These are phyloP conservation scores for Eimeria brunetti DNA, from an alignment of 169 alveolate genomes.

Conservation along the genomic window DNA sequence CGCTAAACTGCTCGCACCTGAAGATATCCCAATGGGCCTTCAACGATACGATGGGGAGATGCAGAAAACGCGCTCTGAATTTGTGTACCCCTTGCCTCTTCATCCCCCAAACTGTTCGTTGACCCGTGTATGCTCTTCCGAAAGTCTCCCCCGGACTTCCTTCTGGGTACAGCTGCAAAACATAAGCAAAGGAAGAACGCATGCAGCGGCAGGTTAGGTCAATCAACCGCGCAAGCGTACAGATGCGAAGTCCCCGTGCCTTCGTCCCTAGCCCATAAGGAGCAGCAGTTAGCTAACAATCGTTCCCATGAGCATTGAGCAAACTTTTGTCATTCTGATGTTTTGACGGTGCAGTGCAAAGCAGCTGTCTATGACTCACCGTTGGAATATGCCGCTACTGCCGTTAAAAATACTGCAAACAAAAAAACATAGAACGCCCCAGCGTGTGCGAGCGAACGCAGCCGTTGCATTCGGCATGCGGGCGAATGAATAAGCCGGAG, in stretches of 20 bases:
- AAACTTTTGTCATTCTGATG: background rate
- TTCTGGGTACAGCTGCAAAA: background rate
- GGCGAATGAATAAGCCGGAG: background rate
- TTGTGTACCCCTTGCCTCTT: background rate
- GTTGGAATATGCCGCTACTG: background rate
- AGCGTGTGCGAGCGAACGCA: background rate
- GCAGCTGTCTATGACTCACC: background rate
- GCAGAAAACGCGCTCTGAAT: background rate
- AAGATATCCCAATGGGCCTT: background rate
- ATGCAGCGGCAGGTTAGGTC: background rate
- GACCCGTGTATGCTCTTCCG: background rate
- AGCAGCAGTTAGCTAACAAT: background rate
- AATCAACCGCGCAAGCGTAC: background rate
- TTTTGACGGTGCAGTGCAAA: background rate
- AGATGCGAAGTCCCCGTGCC: too few relatives aligned
- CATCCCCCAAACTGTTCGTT: background rate
- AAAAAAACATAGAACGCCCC: background rate
- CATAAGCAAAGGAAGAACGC: background rate
- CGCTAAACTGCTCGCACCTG: background rate
- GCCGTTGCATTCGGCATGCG: background rate
- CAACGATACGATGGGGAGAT: background rate
- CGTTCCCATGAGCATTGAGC: background rate
- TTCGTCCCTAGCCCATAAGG: background rate
- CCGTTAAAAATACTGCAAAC: background rate
- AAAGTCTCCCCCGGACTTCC: background rate